A percentile compares a stretch with the other conserved stretches of the same genome.
phyloP scores from a whole-genome alignment of 768 basidiomycete species.

The Gymnopilus junonius region DNA sequence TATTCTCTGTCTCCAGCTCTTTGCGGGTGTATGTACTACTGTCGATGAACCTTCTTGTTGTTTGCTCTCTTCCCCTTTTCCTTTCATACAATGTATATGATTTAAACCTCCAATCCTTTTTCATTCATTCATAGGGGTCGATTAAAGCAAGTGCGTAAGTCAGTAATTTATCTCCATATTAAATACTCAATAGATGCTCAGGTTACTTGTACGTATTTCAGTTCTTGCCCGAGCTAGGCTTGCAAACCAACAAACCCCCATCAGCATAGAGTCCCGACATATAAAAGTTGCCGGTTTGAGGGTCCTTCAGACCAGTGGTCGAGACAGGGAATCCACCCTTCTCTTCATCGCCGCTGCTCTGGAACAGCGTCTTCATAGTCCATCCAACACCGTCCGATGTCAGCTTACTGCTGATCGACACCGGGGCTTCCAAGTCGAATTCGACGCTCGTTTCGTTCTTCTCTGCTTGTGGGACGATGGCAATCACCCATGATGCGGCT shows the following conservation, averaged over 20 bases:
- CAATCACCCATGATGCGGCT: constrained; percentile 64
- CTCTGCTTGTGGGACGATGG: constrained; percentile 39
- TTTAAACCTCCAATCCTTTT: background rate
- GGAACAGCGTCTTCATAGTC: constrained; percentile 67
- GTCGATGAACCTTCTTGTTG: background rate
- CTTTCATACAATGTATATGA: constrained; percentile 13
- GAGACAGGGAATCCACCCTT: constrained; percentile 56
- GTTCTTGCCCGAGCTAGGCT: constrained; percentile 16
- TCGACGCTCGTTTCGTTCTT: constrained; percentile 4
- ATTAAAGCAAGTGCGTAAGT: background rate
- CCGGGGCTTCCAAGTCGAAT: constrained; percentile 51
- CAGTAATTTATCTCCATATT: background rate
- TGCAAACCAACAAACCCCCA: constrained; percentile 57
- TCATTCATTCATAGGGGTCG: background rate
- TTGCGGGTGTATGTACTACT: constrained; percentile 10
- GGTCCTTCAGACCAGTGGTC: constrained; percentile 56
- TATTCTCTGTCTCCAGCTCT: background rate
- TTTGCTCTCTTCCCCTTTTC: background rate
- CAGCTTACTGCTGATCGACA: constrained; percentile 49
- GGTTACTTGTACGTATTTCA: background rate
- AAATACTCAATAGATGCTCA: background rate
- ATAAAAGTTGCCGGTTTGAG: constrained; percentile 51
- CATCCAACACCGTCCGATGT: constrained; percentile 35
- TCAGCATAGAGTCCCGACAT: constrained; percentile 62
- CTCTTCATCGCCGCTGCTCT: constrained; percentile 58